Percentiles rank a stretch among this genome's conserved stretches.
These are phyloP conservation scores for Tympanopsis confertula DNA, from an alignment of 2,329 filamentous ascomycete genomes.

Conservation along the genomic window DNA sequence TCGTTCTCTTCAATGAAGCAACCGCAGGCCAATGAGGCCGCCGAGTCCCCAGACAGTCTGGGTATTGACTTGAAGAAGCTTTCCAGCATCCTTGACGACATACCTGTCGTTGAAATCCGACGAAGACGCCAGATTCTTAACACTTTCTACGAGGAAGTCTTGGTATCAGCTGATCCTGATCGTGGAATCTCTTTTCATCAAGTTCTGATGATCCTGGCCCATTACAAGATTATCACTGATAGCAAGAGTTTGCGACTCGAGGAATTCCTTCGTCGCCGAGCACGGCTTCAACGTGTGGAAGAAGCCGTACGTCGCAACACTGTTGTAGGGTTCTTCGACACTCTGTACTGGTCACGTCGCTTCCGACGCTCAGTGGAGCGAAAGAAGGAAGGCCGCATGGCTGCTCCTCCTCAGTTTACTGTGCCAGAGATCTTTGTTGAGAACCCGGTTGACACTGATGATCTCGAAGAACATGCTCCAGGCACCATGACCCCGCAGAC, in stretches of 20 bases:
- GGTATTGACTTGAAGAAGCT: conserved; percentile 66
- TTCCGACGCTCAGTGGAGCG: conserved; percentile 67
- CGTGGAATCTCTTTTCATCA: conserved; percentile 83
- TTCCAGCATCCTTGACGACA: conserved; percentile 57
- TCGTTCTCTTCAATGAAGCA: conserved; percentile 20
- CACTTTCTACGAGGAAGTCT: conserved; percentile 91
- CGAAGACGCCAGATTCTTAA: conserved; percentile 71
- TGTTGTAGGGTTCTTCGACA: conserved; percentile 92
- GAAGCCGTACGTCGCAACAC: conserved; percentile 84
- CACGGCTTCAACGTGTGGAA: conserved; percentile 83
- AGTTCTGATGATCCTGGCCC: conserved; percentile 87
- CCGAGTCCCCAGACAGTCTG: too few relatives aligned
- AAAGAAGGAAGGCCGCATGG: conserved; percentile 68
- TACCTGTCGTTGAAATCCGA: conserved; percentile 68
- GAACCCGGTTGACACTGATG: not conserved
- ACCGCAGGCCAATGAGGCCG: conserved; percentile 14
- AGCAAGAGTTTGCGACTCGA: conserved; percentile 87
- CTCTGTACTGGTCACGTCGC: conserved; percentile 72
- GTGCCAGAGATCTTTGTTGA: conserved; percentile 88
- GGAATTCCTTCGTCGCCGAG: conserved; percentile 83
- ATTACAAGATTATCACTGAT: conserved; percentile 98
- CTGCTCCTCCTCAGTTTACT: conserved; percentile 63
- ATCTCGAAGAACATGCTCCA: not conserved
- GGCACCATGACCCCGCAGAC: too few relatives aligned
- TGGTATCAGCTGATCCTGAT: conserved; percentile 83